phyloP scores from a whole-genome alignment of 352 stramenopile genomes.

The Phytophthora podocarpi region DNA sequence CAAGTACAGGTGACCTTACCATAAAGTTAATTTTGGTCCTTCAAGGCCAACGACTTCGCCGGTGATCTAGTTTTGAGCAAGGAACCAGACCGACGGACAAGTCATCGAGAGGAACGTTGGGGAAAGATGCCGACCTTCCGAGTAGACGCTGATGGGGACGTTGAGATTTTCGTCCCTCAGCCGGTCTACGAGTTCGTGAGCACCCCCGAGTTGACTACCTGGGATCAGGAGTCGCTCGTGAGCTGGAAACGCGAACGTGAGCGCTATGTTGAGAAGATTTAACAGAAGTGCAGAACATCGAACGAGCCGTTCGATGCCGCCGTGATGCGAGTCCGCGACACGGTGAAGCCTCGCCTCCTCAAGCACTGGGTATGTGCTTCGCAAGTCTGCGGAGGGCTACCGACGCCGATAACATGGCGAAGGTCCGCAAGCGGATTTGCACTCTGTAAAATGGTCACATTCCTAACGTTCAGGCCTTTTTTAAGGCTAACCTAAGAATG shows the following conservation, averaged over 20 bases:
- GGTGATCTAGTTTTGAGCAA: constrained; percentile 8
- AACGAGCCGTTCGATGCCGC: constrained; percentile 20
- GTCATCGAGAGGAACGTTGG: neutral
- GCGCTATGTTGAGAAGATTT: constrained; percentile 24
- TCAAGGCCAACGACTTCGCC: constrained; percentile 7
- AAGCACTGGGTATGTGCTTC: constrained; percentile 15
- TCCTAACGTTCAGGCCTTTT: constrained; percentile 12
- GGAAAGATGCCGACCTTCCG: constrained; percentile 14
- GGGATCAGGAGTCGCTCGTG: constrained; percentile 21
- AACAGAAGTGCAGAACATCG: constrained; percentile 15
- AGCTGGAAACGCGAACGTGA: constrained; percentile 12
- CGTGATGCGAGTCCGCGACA: constrained; percentile 19
- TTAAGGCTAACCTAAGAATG: constrained; percentile 21
- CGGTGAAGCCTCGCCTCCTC: constrained; percentile 7
- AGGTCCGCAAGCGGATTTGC: constrained; percentile 1
- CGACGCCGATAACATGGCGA: constrained; percentile 12
- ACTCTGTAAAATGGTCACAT: constrained; percentile 15
- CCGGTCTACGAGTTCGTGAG: constrained; percentile 23
- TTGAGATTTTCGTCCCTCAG: constrained; percentile 23
- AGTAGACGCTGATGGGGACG: constrained; percentile 20
- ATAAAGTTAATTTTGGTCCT: constrained; percentile 25
- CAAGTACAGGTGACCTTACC: no score
- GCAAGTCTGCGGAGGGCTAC: constrained; percentile 3
- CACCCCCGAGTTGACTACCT: constrained; percentile 13
- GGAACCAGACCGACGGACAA: constrained; percentile 13